Evolutionary conservation across 2,329 filamentous ascomycete genomes (phyloP).

Genomic region (Arachnomyces sp.): DNA sequence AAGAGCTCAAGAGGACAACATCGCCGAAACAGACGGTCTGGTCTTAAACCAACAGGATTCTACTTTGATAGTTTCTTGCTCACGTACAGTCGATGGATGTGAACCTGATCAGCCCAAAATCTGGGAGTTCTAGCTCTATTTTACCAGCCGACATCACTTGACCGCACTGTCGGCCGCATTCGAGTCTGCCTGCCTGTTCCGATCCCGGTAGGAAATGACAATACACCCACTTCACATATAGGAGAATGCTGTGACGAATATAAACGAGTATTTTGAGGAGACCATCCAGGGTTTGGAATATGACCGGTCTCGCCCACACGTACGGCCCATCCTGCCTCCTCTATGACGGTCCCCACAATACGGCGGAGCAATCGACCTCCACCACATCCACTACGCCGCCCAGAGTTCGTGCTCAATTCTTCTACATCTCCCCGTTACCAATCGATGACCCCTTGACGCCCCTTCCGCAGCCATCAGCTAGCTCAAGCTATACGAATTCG

Average conservation of each 20-base stretch:
- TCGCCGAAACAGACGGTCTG: too few species aligned
- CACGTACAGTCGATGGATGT: too few species aligned
- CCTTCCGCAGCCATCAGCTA: slow-evolving; percentile 47
- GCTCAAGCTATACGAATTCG: slow-evolving; percentile 40
- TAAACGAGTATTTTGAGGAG: background rate
- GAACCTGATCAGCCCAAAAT: too few species aligned
- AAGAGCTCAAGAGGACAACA: too few species aligned
- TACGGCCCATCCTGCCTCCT: slow-evolving; percentile 53
- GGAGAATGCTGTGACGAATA: background rate
- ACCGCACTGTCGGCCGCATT: too few species aligned
- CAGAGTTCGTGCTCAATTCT: slow-evolving; percentile 62
- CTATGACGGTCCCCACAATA: slow-evolving; percentile 20
- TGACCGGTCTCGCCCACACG: slow-evolving; percentile 47
- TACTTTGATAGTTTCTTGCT: too few species aligned
- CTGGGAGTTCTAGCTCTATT: too few species aligned
- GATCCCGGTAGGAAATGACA: too few species aligned
- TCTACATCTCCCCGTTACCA: slow-evolving; percentile 73
- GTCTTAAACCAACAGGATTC: too few species aligned
- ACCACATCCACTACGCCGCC: slow-evolving; percentile 46
- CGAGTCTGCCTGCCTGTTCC: too few species aligned
- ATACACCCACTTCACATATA: too few species aligned
- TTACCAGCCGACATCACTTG: too few species aligned
- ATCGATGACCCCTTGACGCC: slow-evolving; percentile 84
- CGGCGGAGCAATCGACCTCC: slow-evolving; percentile 24
- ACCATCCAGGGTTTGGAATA: slow-evolving; percentile 14